phyloP scores from a whole-genome alignment of 2,329 filamentous ascomycete species.

The Phaeosphaeriaceae sp. region DNA sequence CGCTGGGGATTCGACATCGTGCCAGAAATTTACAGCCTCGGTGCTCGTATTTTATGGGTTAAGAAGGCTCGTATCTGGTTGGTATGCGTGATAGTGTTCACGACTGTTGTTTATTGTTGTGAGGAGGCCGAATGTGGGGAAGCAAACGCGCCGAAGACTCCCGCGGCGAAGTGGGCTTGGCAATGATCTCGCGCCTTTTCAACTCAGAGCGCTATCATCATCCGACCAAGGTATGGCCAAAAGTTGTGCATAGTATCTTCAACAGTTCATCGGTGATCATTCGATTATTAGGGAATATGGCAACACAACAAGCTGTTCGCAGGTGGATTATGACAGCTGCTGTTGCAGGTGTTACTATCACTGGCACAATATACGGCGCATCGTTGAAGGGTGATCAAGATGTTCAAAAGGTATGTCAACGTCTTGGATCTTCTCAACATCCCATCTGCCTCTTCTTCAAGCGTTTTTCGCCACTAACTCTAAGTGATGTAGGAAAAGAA shows the following conservation, averaged over 20 bases:
- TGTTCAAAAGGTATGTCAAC: slow-evolving; percentile 55
- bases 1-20: slow-evolving; percentile 43
- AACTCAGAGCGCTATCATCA: no score
- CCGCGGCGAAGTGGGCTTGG: slow-evolving; percentile 35
- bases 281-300: slow-evolving; percentile 19
- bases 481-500: slow-evolving; percentile 48
- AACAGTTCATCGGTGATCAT: no score
- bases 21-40: neutral
- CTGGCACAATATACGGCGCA: slow-evolving; percentile 66
- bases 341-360: slow-evolving; percentile 62
- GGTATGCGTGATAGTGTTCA: neutral
- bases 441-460: no score
- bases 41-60: no score
- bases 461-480: no score
- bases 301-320: slow-evolving; percentile 46
- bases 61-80: neutral
- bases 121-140: slow-evolving; percentile 15
- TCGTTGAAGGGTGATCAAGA: slow-evolving; percentile 62
- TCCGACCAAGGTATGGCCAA: neutral
- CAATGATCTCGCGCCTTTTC: slow-evolving; percentile 3
- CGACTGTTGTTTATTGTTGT: slow-evolving; percentile 19
- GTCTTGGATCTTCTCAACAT: no score
- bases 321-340: slow-evolving; percentile 61
- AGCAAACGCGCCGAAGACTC: slow-evolving; percentile 19
- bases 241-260: no score